A percentile compares a stretch with the other conserved stretches of the same genome.
These are phyloP conservation scores for Phaseolus coccineus DNA, from an alignment of 331 rosid species.

Conservation along the genomic window DNA sequence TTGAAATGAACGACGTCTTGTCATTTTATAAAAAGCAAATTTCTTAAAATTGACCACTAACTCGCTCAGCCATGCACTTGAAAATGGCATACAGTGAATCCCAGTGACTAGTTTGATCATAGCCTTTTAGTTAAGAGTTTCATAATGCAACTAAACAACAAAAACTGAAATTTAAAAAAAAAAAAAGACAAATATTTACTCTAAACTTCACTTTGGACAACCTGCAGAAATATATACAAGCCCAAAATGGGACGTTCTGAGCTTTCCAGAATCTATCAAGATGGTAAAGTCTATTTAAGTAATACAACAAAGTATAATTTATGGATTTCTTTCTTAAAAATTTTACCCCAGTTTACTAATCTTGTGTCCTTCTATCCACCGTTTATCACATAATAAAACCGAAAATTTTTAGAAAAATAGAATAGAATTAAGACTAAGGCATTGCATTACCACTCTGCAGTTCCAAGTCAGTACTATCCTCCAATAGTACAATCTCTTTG, in stretches of 20 bases:
- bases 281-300: constrained; percentile 21
- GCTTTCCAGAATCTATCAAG: constrained; percentile 32
- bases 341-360: constrained; percentile 4
- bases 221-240: constrained; percentile 26
- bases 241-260: constrained; percentile 16
- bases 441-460: constrained; percentile 28
- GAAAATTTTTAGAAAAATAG: neutral
- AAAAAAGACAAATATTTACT: neutral
- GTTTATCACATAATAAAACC: constrained; percentile 23
- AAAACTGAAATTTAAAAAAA: too few species aligned
- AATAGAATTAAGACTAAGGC: constrained; percentile 9
- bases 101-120: too few species aligned
- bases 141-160: too few species aligned
- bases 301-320: constrained; percentile 17
- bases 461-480: constrained; percentile 58
- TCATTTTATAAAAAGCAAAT: too few species aligned
- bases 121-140: too few species aligned
- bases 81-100: too few species aligned
- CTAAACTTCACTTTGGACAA: neutral
- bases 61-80: too few species aligned
- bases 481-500: constrained; percentile 68
- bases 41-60: too few species aligned
- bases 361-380: constrained; percentile 35
- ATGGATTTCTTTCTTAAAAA: constrained; percentile 14
- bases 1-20: too few species aligned